Percentiles rank a stretch among this genome's conserved stretches.
Conservation (phyloP, 106 monocot species). For the Acanthochlamys bracteata region DNA sequence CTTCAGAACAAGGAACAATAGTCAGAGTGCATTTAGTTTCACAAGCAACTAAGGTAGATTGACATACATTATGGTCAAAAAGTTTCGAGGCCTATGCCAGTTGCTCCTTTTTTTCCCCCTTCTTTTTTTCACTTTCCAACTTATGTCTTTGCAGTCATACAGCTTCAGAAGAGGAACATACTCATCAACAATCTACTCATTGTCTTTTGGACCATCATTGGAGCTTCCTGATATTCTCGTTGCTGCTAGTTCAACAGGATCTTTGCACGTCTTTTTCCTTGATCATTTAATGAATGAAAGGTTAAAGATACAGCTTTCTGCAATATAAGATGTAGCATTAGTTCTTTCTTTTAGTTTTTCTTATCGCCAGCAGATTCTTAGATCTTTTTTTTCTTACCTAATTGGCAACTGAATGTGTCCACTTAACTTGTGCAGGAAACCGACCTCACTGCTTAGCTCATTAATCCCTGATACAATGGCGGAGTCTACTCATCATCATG, state of each 20-base stretch:
- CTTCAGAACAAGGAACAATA: slow-evolving; percentile 91
- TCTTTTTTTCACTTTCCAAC: too few relatives aligned
- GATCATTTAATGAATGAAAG: slow-evolving; percentile 48
- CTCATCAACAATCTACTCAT: slow-evolving; percentile 86
- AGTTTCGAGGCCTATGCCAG: too few relatives aligned
- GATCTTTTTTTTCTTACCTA: too few relatives aligned
- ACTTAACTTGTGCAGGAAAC: slow-evolving; percentile 27
- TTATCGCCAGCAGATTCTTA: too few relatives aligned
- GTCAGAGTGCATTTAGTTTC: slow-evolving; percentile 93
- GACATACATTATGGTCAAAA: neutral
- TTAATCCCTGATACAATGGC: slow-evolving; percentile 69
- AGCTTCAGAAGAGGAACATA: slow-evolving; percentile 88
- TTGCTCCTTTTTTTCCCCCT: too few relatives aligned
- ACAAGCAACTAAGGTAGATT: slow-evolving; percentile 76
- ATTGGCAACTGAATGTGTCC: too few relatives aligned
- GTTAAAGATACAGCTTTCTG: slow-evolving; percentile 1
- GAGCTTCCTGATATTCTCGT: slow-evolving; percentile 88
- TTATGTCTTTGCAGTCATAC: slow-evolving; percentile 54
- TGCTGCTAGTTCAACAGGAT: slow-evolving; percentile 84
- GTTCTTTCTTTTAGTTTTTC: neutral
- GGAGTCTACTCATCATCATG: slow-evolving; percentile 70
- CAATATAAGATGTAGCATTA: neutral
- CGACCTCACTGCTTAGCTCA: slow-evolving; percentile 50
- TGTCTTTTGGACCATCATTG: slow-evolving; percentile 75
- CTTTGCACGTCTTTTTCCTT: slow-evolving; percentile 78